Evolutionary conservation across 805 yeast species (phyloP), one percentile per base, ranked within the genome.

Genomic region (Sugiyamaella mastotermitis): DNA sequence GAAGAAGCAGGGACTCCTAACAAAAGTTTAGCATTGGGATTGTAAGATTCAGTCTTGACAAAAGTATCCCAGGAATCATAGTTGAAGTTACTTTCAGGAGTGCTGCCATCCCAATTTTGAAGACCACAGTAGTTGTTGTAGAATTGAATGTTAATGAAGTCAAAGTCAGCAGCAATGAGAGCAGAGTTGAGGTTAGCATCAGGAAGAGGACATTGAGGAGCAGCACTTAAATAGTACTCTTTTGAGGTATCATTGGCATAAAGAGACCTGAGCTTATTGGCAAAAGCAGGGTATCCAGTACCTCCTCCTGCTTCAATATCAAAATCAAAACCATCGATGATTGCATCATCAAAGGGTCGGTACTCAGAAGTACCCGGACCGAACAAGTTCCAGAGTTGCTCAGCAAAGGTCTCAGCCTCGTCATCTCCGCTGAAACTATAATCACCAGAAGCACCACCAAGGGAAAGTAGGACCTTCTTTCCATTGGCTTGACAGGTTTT

Each of bases 141-240:
- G 58, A 78, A 78, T 60, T 78, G 84, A 42, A 78, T 68, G 49
- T 78, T 78, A 15, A 76, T 72, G 51, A 71, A 76, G 53, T 78
- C 83, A 45, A 78, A 60, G 19, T 64, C 61, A 18, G 74, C 69
- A 10, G 61, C 53, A 23, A 57, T 54, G 33, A 72, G 51, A 25
- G 72, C 57, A 37, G 62, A 57, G 40, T 70, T 69, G 27, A 65
- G 57, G 33, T 61, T 57, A 9, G 61, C 68, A 55, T 78, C 84
- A 10, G 83, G 83, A 52, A 69, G 69, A 6, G 75, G 76, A 58
- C 84, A 78, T 56, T 78, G 84, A 8, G 84, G 84, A 37, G 83
- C 78, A 43, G 81, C 83, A 35, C 80, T 69, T 33, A 78, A 57
- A 50, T 72, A 73, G 61, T 73, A 76, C 19, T 52, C 46, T 50